These are phyloP conservation scores for Colletotrichum scovillei DNA, from an alignment of 2,329 filamentous ascomycete genomes.

Conservation along the genomic window DNA sequence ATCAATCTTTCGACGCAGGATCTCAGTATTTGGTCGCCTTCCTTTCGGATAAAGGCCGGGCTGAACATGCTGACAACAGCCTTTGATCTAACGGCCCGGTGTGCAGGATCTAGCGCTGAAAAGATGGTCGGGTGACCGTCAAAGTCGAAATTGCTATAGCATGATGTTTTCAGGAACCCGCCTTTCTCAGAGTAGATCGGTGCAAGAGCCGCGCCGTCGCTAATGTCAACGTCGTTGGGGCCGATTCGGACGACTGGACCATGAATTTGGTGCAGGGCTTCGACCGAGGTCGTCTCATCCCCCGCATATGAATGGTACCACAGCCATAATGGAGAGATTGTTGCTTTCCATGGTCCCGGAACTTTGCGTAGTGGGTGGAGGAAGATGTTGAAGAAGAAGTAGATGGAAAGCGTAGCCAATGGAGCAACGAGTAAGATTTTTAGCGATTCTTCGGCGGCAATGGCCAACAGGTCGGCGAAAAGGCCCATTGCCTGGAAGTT, in stretches of 20 bases:
- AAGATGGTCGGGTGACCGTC: neutral
- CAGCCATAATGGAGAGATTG: neutral
- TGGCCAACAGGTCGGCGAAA: neutral
- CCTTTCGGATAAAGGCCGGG: neutral
- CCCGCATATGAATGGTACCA: constrained; percentile 5
- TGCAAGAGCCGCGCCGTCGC: neutral
- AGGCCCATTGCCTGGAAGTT: neutral
- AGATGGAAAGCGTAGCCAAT: neutral
- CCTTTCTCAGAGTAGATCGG: constrained; percentile 8
- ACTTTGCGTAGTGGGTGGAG: neutral
- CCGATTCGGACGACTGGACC: neutral
- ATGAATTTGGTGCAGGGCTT: neutral
- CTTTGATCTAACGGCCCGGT: neutral
- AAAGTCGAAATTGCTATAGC: constrained; percentile 8
- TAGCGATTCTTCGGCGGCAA: neutral
- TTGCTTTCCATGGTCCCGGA: neutral
- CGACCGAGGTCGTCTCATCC: neutral
- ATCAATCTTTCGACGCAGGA: neutral
- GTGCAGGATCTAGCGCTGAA: neutral
- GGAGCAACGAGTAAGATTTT: neutral
- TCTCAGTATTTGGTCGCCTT: neutral
- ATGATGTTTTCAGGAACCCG: neutral
- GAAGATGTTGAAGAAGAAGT: neutral
- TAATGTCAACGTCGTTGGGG: neutral
- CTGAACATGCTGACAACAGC: constrained; percentile 5